Evolutionary conservation across 148 eudicot genomes (phyloP).

Genomic region (Fagopyrum homotropicum): DNA sequence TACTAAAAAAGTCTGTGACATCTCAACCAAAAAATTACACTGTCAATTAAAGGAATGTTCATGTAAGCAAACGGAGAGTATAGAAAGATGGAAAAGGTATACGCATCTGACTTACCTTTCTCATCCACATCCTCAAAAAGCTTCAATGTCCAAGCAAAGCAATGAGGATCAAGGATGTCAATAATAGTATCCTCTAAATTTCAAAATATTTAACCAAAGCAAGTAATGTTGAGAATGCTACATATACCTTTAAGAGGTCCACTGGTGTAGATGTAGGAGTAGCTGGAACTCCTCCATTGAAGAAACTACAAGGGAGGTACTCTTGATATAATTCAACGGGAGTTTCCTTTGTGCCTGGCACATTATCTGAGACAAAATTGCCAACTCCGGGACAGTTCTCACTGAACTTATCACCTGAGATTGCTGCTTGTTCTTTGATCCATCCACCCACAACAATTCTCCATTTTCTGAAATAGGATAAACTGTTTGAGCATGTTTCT

Average conservation of each 20-base stretch:
- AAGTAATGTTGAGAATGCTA: neutral
- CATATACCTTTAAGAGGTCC: neutral
- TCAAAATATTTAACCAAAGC: neutral
- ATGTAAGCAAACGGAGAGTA: neutral
- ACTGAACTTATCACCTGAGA: neutral
- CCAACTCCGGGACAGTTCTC: neutral
- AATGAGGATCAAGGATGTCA: neutral
- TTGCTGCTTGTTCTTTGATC: neutral
- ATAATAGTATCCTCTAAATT: neutral
- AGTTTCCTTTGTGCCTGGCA: too few species aligned
- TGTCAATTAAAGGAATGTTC: neutral
- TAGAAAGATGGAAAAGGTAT: neutral
- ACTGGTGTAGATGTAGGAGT: neutral
- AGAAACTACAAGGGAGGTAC: neutral
- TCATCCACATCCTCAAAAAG: neutral
- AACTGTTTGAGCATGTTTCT: neutral
- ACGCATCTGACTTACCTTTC: neutral
- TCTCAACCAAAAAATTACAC: neutral
- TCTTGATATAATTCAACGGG: neutral
- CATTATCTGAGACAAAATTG: neutral
- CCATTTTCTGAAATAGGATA: constrained; percentile 1
- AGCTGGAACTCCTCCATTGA: neutral
- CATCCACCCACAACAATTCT: neutral
- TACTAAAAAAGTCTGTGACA: neutral
- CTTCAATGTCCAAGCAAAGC: neutral